A percentile compares a stretch with the other conserved stretches of the same genome.
Evolutionary conservation across 2,329 filamentous ascomycete genomes (phyloP).

Genomic region (Parastagonospora nodorum): DNA sequence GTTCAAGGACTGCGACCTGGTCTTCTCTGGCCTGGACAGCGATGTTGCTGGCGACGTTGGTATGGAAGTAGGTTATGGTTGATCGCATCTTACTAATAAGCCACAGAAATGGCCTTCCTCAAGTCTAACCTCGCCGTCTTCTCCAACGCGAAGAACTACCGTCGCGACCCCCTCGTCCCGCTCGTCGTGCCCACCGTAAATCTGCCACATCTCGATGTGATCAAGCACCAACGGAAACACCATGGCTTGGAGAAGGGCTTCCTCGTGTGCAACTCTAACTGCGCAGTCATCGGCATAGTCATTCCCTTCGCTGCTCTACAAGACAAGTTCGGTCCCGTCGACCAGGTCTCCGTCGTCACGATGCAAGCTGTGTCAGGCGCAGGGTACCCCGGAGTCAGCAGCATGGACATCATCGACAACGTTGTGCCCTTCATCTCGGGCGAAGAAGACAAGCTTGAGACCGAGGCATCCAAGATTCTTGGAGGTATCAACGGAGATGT

Average conservation of each 20-base stretch:
- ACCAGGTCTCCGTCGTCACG: constrained; percentile 83
- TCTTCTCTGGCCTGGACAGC: constrained; percentile 91
- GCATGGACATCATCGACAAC: constrained; percentile 95
- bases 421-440: constrained; percentile 91
- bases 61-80: constrained; percentile 49
- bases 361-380: constrained; percentile 94
- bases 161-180: constrained; percentile 85
- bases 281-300: constrained; percentile 93
- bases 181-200: constrained; percentile 96
- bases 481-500: constrained; percentile 72
- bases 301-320: constrained; percentile 93
- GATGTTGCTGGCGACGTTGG: constrained; percentile 92
- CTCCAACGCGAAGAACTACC: constrained; percentile 98
- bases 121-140: constrained; percentile 89
- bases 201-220: constrained; percentile 81
- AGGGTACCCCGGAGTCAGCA: constrained; percentile 86
- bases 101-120: constrained; percentile 80
- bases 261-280: constrained; percentile 97
- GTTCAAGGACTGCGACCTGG: constrained; percentile 87
- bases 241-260: constrained; percentile 81
- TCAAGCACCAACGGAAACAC: constrained; percentile 82
- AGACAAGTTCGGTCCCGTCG: constrained; percentile 78
- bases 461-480: constrained; percentile 93
- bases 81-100: constrained; percentile 2
- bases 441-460: constrained; percentile 95